Evolutionary conservation across 257 asterid species (phyloP), one percentile per base, ranked within the genome.

Genomic region (Knoxia roxburghii): DNA sequence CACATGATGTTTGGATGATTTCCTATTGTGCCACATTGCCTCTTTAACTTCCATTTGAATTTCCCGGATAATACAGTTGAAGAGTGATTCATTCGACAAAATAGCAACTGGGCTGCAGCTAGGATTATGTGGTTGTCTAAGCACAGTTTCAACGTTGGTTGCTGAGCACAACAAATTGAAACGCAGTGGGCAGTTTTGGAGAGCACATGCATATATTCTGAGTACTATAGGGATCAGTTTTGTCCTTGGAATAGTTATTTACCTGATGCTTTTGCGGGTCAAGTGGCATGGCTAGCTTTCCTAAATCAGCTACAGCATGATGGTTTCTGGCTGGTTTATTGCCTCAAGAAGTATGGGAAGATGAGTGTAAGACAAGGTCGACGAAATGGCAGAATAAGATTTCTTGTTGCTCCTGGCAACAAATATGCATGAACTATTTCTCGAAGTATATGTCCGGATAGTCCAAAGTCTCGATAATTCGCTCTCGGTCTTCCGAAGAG

Each of bases 111-210:
- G 86, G 33, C 41, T 93, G 39, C 96, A 90, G 37, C 65, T 90
- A 1, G 99, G 99, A 33, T 71, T 90, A 45, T 80, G 90, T 9
- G 99, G 99, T n/a, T 93, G 97, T 68, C 74, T 90, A 17, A 88
- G 97, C 61, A 87, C 91, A 0, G 96, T 90, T 35, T 88, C 95
- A 11, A 88, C 97, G 41, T 83, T 88, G 75, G 29, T 88, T 21
- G 95, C 93, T 6, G 96, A 90, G 61, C 86, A 86, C 66, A 83
- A 88, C 68, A 84, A 86, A 5, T 86, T 90, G 95, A 77, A 85
- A 74, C 81, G 70, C 43, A 86, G 92, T 68, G 62, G 39, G 63
- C 71, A 76, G 29, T 83, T 87, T 0, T 83, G 90, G 89, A 83
- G 92, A 79, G 89, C 87, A 5, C 82, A 84, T 65, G 87, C 85